Base-by-base conservation (phyloP, 2,329 filamentous ascomycete genomes). In the Neopestalotiopsis sp. region DNA sequence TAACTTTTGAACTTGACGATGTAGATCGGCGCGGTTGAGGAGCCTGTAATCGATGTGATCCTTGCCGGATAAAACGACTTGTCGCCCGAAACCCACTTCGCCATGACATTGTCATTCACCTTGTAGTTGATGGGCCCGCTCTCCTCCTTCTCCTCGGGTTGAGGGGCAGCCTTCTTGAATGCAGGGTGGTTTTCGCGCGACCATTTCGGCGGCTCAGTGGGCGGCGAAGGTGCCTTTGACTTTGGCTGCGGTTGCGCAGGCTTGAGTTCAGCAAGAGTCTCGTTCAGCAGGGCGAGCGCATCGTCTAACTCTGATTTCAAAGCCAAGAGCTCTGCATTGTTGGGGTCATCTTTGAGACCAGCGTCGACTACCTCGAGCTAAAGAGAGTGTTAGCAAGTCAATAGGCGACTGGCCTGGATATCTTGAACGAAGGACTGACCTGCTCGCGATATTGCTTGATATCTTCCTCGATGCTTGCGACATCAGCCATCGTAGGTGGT, bases 1-100 rank as follows among this genome's bases (percentile, higher is more conserved):
- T 98, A 98, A 76, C 90, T 93, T 82, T 97, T 95, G 86, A 98
- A 99, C 74, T 93, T 96, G 80, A 99, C 95, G 62, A 94, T 92
- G 80, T 98, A 99, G 72, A 98, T 93, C 45, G 95, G 95, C 66
- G 94, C 93, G 58, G 90, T 92, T n/a, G 92, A 91, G 9, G 94
- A 97, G 69, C 96, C 96, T 28, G 95, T 98, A 75, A 98, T 95
- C 66, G 93, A 95, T 65, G 94, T 95, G 80, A 99, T 97, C 76
- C 94, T 91, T 57, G 95, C 96, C 61, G 94, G 92, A 82, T 98
- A 98, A 82, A 95, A 98, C 30, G 89, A 88, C 77, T 93, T 94
- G 81, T 99, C 96, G 67, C 94, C 94, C 10, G 94, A 92, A 61
- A 92, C 84, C 94, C 95, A 99, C 81, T 95, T 95, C 61, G 95